phyloP scores from a whole-genome alignment of 192 early-diverging fungal species.

The Podila epicladia region DNA sequence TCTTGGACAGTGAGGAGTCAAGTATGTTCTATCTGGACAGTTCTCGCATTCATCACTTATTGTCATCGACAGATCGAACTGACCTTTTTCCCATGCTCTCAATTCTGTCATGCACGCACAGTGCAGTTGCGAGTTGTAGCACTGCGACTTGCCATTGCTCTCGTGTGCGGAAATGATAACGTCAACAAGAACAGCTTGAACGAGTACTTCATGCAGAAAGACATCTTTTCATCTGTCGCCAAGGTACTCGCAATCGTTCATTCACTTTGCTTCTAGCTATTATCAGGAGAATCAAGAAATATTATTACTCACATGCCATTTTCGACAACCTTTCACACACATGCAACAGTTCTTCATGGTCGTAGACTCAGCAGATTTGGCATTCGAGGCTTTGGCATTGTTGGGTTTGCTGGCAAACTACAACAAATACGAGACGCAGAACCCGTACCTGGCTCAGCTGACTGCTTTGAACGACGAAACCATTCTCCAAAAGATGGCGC shows the following conservation, averaged over 20 bases:
- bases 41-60: too few species aligned
- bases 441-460: slow-evolving; percentile 56
- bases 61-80: too few species aligned
- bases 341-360: slow-evolving; percentile 47
- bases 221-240: slow-evolving; percentile 55
- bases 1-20: slow-evolving; percentile 32
- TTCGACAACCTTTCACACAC: background rate
- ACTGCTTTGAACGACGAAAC: slow-evolving; percentile 35
- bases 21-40: slow-evolving; percentile 1
- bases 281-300: background rate
- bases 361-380: slow-evolving; percentile 39
- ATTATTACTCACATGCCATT: background rate
- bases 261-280: background rate
- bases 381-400: slow-evolving; percentile 55
- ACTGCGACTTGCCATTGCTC: slow-evolving; percentile 50
- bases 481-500: slow-evolving; percentile 42
- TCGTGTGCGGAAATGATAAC: slow-evolving; percentile 63
- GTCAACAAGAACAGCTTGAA: slow-evolving; percentile 69
- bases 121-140: slow-evolving; percentile 43
- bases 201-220: slow-evolving; percentile 65
- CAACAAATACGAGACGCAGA: slow-evolving; percentile 64
- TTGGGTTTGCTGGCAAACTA: slow-evolving; percentile 64
- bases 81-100: background rate
- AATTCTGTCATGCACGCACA: slow-evolving; percentile 2
- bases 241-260: slow-evolving; percentile 27